Evolutionary conservation across 805 yeast species (phyloP), one percentile per base, ranked within the genome.

Genomic region (Candida boidinii): DNA sequence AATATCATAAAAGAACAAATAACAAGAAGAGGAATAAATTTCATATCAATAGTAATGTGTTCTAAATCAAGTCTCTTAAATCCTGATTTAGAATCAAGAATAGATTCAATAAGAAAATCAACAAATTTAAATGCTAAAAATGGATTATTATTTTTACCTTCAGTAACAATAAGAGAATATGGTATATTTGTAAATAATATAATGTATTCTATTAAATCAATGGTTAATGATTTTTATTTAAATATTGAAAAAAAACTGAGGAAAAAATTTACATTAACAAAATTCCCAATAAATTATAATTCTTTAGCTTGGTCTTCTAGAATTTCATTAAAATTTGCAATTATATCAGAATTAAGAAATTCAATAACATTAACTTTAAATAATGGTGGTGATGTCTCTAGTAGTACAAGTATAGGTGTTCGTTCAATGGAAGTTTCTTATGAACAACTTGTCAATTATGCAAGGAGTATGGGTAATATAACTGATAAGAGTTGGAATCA

Each of bases 341-440:
- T 64, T 4, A 50, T 74, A 22, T 60, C 70, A 13, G 78, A 76
- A 44, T 53, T 70, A 39, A 60, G 64, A 37, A 66, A n/a, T n/a
- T n/a, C n/a, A n/a, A n/a, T n/a, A n/a, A n/a, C n/a, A n/a, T n/a
- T n/a, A n/a, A n/a, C n/a, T n/a, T n/a, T n/a, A n/a, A n/a, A n/a
- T n/a, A n/a, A n/a, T n/a, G n/a, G n/a, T n/a, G n/a, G n/a, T n/a
- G n/a, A n/a, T n/a, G n/a, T n/a, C n/a, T n/a, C n/a, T n/a, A 65
- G 41, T 61, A 63, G 41, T 36, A 57, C 39, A 15, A 78, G 70
- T n/a, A 49, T 58, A 13, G 64, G 79, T 1, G 50, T 68, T n/a
- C 71, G 67, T 37, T 48, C 63, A 11, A 63, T 66, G 45, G 80
- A 76, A 38, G 54, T 64, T 13, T 64, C 76, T 1, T 76, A 77